A percentile compares a stretch with the other conserved stretches of the same genome.
Conservation (phyloP, 352 stramenopile species). For the Globisporangium nunn region DNA sequence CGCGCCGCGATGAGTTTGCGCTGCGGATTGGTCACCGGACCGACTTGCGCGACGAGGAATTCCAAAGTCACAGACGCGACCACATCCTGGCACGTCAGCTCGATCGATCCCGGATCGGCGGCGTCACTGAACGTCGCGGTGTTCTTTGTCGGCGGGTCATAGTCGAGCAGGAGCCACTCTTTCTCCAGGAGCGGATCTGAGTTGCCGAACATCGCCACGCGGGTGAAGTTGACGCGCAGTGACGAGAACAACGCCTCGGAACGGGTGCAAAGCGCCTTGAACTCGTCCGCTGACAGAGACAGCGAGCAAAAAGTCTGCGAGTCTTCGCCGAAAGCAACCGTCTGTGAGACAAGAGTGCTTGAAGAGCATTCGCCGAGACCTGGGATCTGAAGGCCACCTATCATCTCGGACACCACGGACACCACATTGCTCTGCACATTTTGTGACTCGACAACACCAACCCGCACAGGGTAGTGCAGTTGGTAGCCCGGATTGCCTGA, state of each 20-base stretch:
- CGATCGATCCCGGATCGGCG: slow-evolving; percentile 11
- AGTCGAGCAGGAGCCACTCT: slow-evolving; percentile 36
- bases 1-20: slow-evolving; percentile 36
- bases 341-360: background rate
- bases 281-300: slow-evolving; percentile 17
- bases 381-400: slow-evolving; percentile 18
- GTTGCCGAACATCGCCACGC: slow-evolving; percentile 34
- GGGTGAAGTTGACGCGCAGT: slow-evolving; percentile 33
- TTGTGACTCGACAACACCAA: slow-evolving; percentile 18
- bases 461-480: slow-evolving; percentile 24
- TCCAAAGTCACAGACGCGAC: slow-evolving; percentile 26
- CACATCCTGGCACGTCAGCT: slow-evolving; percentile 22
- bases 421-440: background rate
- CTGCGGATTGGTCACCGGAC: slow-evolving; percentile 22
- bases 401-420: slow-evolving; percentile 25
- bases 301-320: slow-evolving; percentile 25
- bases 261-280: slow-evolving; percentile 22
- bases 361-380: slow-evolving; percentile 21
- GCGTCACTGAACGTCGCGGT: slow-evolving; percentile 15
- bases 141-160: slow-evolving; percentile 21
- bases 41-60: slow-evolving; percentile 31
- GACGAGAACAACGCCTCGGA: slow-evolving; percentile 9
- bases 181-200: slow-evolving; percentile 25
- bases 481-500: slow-evolving; percentile 38
- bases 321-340: slow-evolving; percentile 32